These are phyloP conservation scores for Firmiana major DNA, from an alignment of 345 rosid genomes.

Conservation along the genomic window DNA sequence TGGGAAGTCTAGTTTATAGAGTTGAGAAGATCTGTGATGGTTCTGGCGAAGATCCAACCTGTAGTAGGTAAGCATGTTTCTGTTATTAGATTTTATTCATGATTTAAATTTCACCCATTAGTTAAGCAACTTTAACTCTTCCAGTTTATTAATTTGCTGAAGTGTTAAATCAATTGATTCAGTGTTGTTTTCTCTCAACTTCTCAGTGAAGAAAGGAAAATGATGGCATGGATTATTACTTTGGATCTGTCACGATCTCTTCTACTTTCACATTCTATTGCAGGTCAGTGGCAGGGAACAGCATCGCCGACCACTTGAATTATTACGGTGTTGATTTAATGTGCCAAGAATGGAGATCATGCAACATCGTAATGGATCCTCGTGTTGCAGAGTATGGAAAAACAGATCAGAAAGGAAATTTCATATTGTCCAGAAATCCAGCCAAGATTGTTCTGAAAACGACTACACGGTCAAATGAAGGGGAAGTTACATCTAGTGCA, in stretches of 20 bases:
- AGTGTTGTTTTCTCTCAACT: neutral
- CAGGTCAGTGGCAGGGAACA: slow-evolving; percentile 79
- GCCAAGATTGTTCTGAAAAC: slow-evolving; percentile 23
- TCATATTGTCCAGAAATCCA: slow-evolving; percentile 46
- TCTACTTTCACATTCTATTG: slow-evolving; percentile 2
- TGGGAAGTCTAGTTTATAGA: slow-evolving; percentile 44
- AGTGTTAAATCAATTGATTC: neutral
- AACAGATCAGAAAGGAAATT: slow-evolving; percentile 66
- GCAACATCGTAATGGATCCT: slow-evolving; percentile 63
- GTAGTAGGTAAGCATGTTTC: slow-evolving; percentile 63
- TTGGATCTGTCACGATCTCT: neutral
- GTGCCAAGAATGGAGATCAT: slow-evolving; percentile 57
- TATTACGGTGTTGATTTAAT: slow-evolving; percentile 66
- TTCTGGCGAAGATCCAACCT: slow-evolving; percentile 73
- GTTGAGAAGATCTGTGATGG: slow-evolving; percentile 73
- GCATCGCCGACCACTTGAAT: slow-evolving; percentile 65
- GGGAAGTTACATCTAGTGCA: slow-evolving; percentile 9
- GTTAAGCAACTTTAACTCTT: neutral
- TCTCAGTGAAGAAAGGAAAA: neutral
- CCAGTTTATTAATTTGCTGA: neutral
- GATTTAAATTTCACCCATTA: neutral
- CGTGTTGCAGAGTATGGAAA: slow-evolving; percentile 31
- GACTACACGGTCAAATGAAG: slow-evolving; percentile 18
- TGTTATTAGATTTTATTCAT: neutral
- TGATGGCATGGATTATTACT: neutral